Evolutionary conservation across 1,284 basidiomycete species (phyloP).

Genomic region (Cryptococcus jaspeensis): DNA sequence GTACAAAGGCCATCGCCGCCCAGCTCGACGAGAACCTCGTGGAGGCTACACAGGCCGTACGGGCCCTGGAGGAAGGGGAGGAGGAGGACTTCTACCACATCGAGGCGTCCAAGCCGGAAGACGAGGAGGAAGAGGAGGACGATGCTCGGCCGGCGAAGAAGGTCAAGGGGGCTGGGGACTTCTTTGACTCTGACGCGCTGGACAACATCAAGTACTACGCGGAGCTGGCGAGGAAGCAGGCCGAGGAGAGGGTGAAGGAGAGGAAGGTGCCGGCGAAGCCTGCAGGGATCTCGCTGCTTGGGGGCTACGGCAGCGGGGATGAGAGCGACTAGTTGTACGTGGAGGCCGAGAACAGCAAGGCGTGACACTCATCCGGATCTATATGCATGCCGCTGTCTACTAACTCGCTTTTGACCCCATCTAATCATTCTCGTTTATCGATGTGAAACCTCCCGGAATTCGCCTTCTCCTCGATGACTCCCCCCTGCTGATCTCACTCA

Average conservation of each 20-base stretch:
- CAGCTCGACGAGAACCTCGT: constrained; percentile 73
- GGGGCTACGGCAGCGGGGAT: constrained; percentile 40
- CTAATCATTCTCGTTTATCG: too few relatives aligned
- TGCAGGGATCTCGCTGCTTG: constrained; percentile 23
- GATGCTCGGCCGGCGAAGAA: constrained; percentile 51
- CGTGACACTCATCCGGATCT: too few relatives aligned
- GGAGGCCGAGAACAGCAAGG: neutral
- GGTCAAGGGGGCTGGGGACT: constrained; percentile 48
- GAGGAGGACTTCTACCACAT: constrained; percentile 49
- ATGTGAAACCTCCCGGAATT: too few relatives aligned
- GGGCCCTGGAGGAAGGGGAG: constrained; percentile 71
- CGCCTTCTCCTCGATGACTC: too few relatives aligned
- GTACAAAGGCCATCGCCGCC: constrained; percentile 71
- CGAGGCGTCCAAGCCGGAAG: constrained; percentile 28
- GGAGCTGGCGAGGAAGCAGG: constrained; percentile 36
- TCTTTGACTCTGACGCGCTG: constrained; percentile 74
- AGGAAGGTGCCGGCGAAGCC: constrained; percentile 24
- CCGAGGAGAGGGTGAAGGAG: constrained; percentile 21
- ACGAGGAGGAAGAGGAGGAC: constrained; percentile 14
- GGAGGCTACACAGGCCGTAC: constrained; percentile 76
- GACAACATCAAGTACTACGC: constrained; percentile 80
- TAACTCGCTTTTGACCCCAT: too few relatives aligned
- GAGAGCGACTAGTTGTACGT: constrained; percentile 29
- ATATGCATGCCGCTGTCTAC: too few relatives aligned
- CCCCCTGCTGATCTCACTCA: too few relatives aligned